A percentile compares a stretch with the other conserved stretches of the same genome.
These are phyloP conservation scores for Capronia americana DNA, from an alignment of 2,329 filamentous ascomycete genomes.

Conservation along the genomic window DNA sequence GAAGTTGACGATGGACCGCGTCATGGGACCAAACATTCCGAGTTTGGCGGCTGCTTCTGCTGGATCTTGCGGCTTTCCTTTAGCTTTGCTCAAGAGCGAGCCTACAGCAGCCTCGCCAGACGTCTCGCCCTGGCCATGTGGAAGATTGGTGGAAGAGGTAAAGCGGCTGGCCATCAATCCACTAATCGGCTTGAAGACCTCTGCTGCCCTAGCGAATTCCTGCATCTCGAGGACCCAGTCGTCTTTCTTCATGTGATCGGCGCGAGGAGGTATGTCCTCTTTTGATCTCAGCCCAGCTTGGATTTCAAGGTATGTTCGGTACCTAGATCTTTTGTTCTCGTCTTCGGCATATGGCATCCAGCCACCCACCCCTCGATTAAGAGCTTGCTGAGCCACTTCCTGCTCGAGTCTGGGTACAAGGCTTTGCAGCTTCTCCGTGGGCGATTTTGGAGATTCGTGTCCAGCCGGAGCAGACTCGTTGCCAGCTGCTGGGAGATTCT, in stretches of 20 bases:
- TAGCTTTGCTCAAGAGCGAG: slow-evolving; percentile 55
- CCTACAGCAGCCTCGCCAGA: slow-evolving; percentile 27
- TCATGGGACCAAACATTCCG: slow-evolving; percentile 93
- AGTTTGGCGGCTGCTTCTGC: slow-evolving; percentile 85
- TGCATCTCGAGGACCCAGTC: slow-evolving; percentile 81
- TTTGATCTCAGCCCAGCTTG: slow-evolving; percentile 64
- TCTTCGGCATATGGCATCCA: slow-evolving; percentile 88
- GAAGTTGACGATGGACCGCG: slow-evolving; percentile 73
- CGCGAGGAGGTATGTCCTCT: slow-evolving; percentile 63
- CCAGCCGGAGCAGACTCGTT: slow-evolving; percentile 73
- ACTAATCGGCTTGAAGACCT: slow-evolving; percentile 89
- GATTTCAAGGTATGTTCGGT: slow-evolving; percentile 79
- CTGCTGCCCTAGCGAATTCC: slow-evolving; percentile 76
- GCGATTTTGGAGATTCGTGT: slow-evolving; percentile 67
- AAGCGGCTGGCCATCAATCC: slow-evolving; percentile 94
- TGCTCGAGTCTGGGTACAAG: slow-evolving; percentile 66
- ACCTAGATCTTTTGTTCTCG: slow-evolving; percentile 77
- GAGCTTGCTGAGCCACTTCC: slow-evolving; percentile 70
- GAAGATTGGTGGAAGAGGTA: slow-evolving; percentile 68
- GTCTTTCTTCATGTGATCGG: slow-evolving; percentile 61
- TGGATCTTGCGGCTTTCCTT: slow-evolving; percentile 68
- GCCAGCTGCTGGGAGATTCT: slow-evolving; percentile 76
- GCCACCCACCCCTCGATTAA: slow-evolving; percentile 68
- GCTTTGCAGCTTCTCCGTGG: slow-evolving; percentile 54
- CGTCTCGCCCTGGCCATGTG: slow-evolving; percentile 41